phyloP scores from a whole-genome alignment of 345 rosid genomes.

The Populus davidiana region DNA sequence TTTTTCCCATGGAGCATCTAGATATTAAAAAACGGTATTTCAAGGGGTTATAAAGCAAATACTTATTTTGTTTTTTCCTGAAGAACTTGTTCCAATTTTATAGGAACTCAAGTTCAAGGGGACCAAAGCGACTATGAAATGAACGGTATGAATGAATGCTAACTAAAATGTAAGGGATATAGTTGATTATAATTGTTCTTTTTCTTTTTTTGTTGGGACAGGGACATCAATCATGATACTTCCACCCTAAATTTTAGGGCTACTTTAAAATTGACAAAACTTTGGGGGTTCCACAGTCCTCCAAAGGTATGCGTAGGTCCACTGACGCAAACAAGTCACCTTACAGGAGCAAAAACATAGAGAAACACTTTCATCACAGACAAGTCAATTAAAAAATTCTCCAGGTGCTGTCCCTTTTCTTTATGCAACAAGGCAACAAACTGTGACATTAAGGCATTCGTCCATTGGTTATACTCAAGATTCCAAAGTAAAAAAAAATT shows the following conservation, averaged over 20 bases:
- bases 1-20: not conserved
- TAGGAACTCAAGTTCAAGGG: not conserved
- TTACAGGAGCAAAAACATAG: not conserved
- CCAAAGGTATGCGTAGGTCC: not conserved
- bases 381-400: not conserved
- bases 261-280: not conserved
- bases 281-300: not conserved
- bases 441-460: not conserved
- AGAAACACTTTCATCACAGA: not conserved
- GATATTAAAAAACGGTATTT: not conserved
- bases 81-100: not conserved
- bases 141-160: not conserved
- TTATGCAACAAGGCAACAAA: not conserved
- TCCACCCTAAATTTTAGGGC: not conserved
- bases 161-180: not conserved
- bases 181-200: not conserved
- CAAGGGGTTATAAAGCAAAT: not conserved
- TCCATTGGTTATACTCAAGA: not conserved
- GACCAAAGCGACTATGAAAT: not conserved
- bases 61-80: not conserved
- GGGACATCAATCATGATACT: not conserved
- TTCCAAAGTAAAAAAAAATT: not conserved
- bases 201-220: not conserved
- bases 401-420: not conserved
- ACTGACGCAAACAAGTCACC: not conserved